Evolutionary conservation across 352 stramenopile species (phyloP), one percentile per base, ranked within the genome.

Genomic region (Phytophthora tubulina): DNA sequence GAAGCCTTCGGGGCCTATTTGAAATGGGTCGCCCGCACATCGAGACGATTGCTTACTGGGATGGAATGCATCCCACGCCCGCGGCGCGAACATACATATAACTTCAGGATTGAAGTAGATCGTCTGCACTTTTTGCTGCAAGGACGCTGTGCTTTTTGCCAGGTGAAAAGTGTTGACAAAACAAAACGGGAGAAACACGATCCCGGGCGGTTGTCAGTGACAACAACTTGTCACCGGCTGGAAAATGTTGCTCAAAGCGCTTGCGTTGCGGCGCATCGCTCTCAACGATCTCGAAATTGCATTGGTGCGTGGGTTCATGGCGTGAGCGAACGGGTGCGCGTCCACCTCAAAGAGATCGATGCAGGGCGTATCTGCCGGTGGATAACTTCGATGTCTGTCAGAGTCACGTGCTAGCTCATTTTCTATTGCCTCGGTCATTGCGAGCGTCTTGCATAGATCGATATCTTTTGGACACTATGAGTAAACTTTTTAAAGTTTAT

Each of bases 101-200:
- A 27, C 45, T 52, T 52, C 27, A 36, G 45, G 21, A 52, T 52
- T 52, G 27, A 52, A 52, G 45, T 35, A 36, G 45, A n/a, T 52
- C 8, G 45, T 35, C 6, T 52, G 45, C 27, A 2, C 8, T 27
- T 52, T 52, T 52, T 36, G 21, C 21, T 33, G 45, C 45, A 31
- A 30, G 38, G 3, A 1, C 21, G 21, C 21, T 27, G 42, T 50
- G 44, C n/a, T 50, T 50, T n/a, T 5, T 33, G 45, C 21, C 21
- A 27, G 1, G 21, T 42, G 36, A 42, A 55, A 55, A 55, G 30
- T 55, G 49, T 55, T 55, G 49, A 55, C 31, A 31, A 55, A 55
- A 55, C 49, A 54, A 55, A 42, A 42, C 21, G 49, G 49, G 49
- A 38, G 21, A 54, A 54, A 54, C 48, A 54, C 48, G 46, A 52